Percentiles rank a stretch among this genome's conserved stretches.
Evolutionary conservation across 768 basidiomycete species (phyloP).

Genomic region (Boletellus ananas): DNA sequence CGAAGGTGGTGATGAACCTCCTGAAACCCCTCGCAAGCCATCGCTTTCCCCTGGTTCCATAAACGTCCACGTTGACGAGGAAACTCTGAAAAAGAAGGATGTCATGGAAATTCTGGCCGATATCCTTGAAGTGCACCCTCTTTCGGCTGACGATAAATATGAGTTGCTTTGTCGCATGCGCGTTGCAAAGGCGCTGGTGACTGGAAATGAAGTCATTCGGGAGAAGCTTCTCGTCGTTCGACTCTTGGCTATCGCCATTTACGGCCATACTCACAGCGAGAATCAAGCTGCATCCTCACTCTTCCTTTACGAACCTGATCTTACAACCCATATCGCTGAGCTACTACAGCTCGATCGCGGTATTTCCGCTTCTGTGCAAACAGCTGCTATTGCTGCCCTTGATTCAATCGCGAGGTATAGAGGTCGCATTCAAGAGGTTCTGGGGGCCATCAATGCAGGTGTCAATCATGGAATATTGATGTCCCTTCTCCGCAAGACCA

Average conservation of each 20-base stretch:
- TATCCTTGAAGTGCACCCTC: conserved; percentile 56
- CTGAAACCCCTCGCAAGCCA: conserved; percentile 49
- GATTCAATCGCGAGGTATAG: conserved; percentile 89
- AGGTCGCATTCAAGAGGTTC: conserved; percentile 76
- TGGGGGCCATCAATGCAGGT: conserved; percentile 88
- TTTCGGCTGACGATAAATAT: conserved; percentile 82
- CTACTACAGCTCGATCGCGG: conserved; percentile 77
- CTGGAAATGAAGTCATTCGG: conserved; percentile 56
- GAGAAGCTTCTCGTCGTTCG: conserved; percentile 79
- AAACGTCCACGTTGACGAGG: conserved; percentile 59
- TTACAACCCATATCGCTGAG: conserved; percentile 85
- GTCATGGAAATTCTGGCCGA: conserved; percentile 79
- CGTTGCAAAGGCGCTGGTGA: conserved; percentile 64
- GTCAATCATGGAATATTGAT: conserved; percentile 95
- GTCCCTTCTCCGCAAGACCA: conserved; percentile 80
- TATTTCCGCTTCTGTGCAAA: conserved; percentile 70
- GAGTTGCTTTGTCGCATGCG: conserved; percentile 87
- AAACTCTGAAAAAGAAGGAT: conserved; percentile 54
- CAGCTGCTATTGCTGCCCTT: conserved; percentile 82
- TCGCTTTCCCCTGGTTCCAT: conserved; percentile 46
- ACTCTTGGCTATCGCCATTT: conserved; percentile 85
- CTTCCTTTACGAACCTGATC: conserved; percentile 93
- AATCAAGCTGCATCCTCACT: conserved; percentile 72
- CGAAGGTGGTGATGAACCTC: conserved; percentile 43
- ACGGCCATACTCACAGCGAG: conserved; percentile 83